Percentiles rank a stretch among this genome's conserved stretches.
Conservation (phyloP, 768 basidiomycete genomes). For the Russula foetens region DNA sequence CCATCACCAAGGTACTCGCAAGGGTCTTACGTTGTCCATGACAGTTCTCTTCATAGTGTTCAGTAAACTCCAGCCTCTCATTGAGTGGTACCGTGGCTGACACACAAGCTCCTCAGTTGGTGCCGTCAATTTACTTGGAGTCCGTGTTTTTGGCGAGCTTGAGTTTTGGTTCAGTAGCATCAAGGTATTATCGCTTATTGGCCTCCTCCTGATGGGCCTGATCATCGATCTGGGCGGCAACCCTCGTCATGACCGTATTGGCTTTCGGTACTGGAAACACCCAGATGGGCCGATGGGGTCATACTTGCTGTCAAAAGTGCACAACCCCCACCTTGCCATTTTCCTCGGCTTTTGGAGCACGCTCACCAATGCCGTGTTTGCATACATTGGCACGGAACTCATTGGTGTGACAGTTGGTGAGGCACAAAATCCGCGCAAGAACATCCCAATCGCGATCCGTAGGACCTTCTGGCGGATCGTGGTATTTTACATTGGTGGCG, state of each 20-base stretch:
- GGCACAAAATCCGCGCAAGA: conserved; percentile 65
- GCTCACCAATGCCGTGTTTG: conserved; percentile 58
- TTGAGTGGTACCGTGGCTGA: not conserved
- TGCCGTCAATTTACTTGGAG: conserved; percentile 49
- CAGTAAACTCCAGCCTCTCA: no score
- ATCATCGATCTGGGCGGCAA: conserved; percentile 39
- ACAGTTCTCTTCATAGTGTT: no score
- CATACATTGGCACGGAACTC: conserved; percentile 65
- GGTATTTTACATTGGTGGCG: conserved; percentile 61
- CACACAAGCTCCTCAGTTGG: conserved; percentile 34
- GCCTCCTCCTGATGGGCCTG: conserved; percentile 37
- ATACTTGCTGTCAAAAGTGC: conserved; percentile 32
- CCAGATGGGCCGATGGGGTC: conserved; percentile 51
- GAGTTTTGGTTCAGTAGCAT: conserved; percentile 69
- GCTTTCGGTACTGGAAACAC: conserved; percentile 36
- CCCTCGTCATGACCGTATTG: conserved; percentile 28
- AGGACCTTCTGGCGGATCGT: conserved; percentile 53
- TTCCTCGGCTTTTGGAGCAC: conserved; percentile 69
- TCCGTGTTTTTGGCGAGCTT: conserved; percentile 63
- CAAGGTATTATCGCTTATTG: conserved; percentile 48
- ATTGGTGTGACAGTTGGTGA: conserved; percentile 52
- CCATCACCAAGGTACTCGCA: no score
- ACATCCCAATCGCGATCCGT: conserved; percentile 63
- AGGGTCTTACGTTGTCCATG: no score
- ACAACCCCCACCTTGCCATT: conserved; percentile 39